A percentile compares a stretch with the other conserved stretches of the same genome.
These are phyloP conservation scores for Aspergillus niger DNA, from an alignment of 2,329 filamentous ascomycete species.

Conservation along the genomic window DNA sequence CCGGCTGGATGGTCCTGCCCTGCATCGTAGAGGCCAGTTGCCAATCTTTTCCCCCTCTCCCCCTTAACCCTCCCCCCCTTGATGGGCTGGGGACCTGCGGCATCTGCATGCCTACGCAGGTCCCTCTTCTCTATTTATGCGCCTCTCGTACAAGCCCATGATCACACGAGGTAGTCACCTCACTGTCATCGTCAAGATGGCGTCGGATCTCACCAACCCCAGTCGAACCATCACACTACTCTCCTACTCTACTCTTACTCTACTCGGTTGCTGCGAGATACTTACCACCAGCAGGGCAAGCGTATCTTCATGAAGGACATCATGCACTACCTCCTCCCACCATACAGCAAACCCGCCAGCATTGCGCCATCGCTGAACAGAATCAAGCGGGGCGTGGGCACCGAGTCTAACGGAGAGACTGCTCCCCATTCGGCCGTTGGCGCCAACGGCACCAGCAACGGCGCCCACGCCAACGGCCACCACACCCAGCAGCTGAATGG, in stretches of 20 bases:
- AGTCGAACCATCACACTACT: background rate
- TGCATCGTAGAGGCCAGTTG: background rate
- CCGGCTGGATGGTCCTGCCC: background rate
- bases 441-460: background rate
- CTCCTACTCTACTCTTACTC: conserved; percentile 4
- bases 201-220: conserved; percentile 13
- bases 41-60: too few relatives aligned
- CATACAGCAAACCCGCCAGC: conserved; percentile 65
- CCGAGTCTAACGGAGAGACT: conserved; percentile 18
- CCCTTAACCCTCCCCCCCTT: background rate
- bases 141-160: background rate
- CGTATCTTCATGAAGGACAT: conserved; percentile 98
- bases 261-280: conserved; percentile 24
- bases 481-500: conserved; percentile 22
- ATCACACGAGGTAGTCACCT: background rate
- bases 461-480: conserved; percentile 27
- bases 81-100: background rate
- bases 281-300: conserved; percentile 68
- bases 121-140: background rate
- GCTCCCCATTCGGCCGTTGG: conserved; percentile 17
- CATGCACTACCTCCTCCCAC: conserved; percentile 84
- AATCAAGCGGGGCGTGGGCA: conserved; percentile 61
- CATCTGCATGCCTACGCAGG: too few relatives aligned
- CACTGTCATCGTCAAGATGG: background rate
- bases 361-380: conserved; percentile 75